A percentile compares a stretch with the other conserved stretches of the same genome.
These are phyloP conservation scores for Fusarium nanum DNA, from an alignment of 2,329 filamentous ascomycete species.

Conservation along the genomic window DNA sequence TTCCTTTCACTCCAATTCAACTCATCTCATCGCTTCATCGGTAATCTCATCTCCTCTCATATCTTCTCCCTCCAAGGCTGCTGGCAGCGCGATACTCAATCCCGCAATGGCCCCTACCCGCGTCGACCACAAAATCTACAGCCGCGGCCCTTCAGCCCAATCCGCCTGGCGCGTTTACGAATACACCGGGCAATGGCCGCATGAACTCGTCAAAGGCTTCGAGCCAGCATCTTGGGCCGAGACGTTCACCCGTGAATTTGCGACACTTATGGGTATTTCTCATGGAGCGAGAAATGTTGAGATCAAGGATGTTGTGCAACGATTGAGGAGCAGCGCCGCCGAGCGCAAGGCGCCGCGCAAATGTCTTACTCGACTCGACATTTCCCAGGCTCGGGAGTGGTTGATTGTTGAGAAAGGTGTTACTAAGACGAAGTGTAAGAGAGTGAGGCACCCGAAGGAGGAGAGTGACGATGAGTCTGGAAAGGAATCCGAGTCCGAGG, in stretches of 20 bases:
- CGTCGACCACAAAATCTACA: neutral
- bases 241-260: neutral
- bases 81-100: neutral
- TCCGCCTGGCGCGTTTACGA: slow-evolving; percentile 6
- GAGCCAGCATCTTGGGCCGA: neutral
- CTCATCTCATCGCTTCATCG: neutral
- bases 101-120: neutral
- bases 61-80: neutral
- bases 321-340: neutral
- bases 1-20: neutral
- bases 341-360: neutral
- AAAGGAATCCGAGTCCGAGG: neutral
- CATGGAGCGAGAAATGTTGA: neutral
- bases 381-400: neutral
- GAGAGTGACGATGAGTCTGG: neutral
- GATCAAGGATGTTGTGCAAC: neutral
- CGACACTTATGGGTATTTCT: neutral
- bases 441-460: neutral
- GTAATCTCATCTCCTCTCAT: neutral
- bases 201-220: neutral
- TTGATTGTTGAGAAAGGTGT: neutral
- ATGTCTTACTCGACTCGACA: neutral
- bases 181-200: slow-evolving; percentile 3
- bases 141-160: neutral
- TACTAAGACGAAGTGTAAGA: neutral